Evolutionary conservation across 2,329 filamentous ascomycete genomes (phyloP).

Genomic region (Fusarium burgessii): DNA sequence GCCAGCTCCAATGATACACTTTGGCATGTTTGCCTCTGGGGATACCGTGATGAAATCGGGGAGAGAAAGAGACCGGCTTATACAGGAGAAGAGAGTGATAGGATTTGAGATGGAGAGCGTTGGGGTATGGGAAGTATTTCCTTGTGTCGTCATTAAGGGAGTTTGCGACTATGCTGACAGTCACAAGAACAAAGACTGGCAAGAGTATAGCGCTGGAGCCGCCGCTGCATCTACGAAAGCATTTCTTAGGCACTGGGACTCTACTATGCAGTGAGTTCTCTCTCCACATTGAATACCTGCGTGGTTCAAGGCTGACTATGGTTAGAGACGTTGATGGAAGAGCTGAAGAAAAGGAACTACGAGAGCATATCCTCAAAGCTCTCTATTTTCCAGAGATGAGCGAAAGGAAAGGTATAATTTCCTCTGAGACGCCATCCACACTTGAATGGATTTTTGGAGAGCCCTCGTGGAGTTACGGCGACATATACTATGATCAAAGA

Average conservation of each 20-base stretch:
- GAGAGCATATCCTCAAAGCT: background rate
- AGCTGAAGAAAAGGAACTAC: background rate
- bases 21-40: conserved; percentile 10
- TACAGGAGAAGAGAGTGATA: background rate
- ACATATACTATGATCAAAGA: too few species aligned
- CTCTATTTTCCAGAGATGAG: conserved; percentile 4
- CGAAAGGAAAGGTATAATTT: background rate
- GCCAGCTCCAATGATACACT: background rate
- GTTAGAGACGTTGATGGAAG: background rate
- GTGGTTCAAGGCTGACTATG: too few species aligned
- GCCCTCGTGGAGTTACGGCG: background rate
- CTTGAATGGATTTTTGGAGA: background rate
- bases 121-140: conserved; percentile 23
- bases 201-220: background rate
- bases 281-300: too few species aligned
- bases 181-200: conserved; percentile 19
- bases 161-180: conserved; percentile 34
- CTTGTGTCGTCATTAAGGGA: conserved; percentile 28
- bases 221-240: conserved; percentile 3
- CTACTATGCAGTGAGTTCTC: background rate
- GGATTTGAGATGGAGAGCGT: conserved; percentile 33
- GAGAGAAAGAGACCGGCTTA: background rate
- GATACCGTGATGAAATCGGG: conserved; percentile 24
- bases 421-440: background rate
- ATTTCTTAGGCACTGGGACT: conserved; percentile 10